Evolutionary conservation across 768 basidiomycete genomes (phyloP), one percentile per base, ranked within the genome.

Genomic region (Podaxis pistillaris): DNA sequence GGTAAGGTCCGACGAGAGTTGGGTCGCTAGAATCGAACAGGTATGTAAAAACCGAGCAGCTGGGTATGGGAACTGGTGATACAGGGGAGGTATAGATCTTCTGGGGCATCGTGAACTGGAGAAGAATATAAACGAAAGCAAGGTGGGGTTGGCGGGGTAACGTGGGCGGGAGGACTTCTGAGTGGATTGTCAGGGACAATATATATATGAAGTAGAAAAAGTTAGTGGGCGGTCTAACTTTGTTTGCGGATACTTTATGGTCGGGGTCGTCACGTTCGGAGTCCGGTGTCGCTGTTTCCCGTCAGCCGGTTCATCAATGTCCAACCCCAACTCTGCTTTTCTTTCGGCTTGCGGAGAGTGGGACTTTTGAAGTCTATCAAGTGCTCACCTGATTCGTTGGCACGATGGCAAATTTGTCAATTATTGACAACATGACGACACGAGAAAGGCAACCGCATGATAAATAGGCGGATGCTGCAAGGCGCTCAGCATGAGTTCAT

Each of bases 11-110:
- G 46, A 62, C 46, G 36, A 40, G 61, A 5, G n/a, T 50, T 41
- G 75, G 70, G 30, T 69, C 69, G 58, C 62, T 64, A 9, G 67
- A 62, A 30, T 74, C 69, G 67, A 85, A 81, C 53, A 86, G 74
- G 60, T 81, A 75, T 2, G 83, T 79, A 69, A 83, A 86, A 17
- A 85, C 66, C 3, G 84, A 86, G 13, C 72, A 69, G 40, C 74
- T 56, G 49, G 71, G 70, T 40, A 85, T 69, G 4, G 76, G 76
- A 3, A 78, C 68, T 9, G 77, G 38, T 1, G 81, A 74, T 22
- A 74, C 62, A 3, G 74, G 73, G 5, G 85, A 86, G 12, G 74
- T 74, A 72, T 86, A 86, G 62, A 86, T 78, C 64, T 68, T 76
- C 12, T 75, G 76, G 15, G 76, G 68, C 76, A 79, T 78, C 50